These are phyloP conservation scores for Pseudogymnoascus sp. DNA, from an alignment of 2,329 filamentous ascomycete genomes.

Conservation along the genomic window DNA sequence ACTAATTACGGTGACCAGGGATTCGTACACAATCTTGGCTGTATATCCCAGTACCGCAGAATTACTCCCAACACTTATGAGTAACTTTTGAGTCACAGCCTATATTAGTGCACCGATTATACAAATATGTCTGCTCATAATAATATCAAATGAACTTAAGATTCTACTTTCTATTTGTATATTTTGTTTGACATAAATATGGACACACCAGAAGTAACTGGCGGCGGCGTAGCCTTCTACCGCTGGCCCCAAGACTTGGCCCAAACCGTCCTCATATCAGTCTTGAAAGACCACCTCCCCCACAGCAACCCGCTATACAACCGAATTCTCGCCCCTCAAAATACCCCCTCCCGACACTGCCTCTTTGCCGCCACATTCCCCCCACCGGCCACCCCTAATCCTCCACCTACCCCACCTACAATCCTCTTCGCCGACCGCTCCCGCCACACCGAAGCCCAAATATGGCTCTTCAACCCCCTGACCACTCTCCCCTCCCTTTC, in stretches of 20 bases:
- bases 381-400: not conserved
- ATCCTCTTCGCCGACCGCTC: slow-evolving; percentile 26
- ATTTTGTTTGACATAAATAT: not conserved
- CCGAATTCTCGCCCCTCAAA: slow-evolving; percentile 24
- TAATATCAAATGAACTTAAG: not conserved
- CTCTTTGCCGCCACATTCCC: slow-evolving; percentile 22
- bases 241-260: slow-evolving; percentile 17
- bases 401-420: slow-evolving; percentile 16
- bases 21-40: too few species aligned
- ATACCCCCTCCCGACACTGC: slow-evolving; percentile 20
- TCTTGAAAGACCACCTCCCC: slow-evolving; percentile 21
- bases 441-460: slow-evolving; percentile 23
- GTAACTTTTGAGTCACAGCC: not conserved
- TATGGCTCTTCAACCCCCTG: slow-evolving; percentile 25
- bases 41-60: too few species aligned
- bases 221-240: not conserved
- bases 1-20: too few species aligned
- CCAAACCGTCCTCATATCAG: slow-evolving; percentile 16
- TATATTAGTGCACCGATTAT: not conserved
- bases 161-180: not conserved
- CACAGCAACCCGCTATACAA: slow-evolving; percentile 23
- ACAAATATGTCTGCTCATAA: not conserved
- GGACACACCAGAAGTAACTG: not conserved
- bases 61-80: too few species aligned
- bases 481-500: slow-evolving; percentile 9